Conservation (phyloP, 768 basidiomycete genomes). For the Gyrodon lividus region DNA sequence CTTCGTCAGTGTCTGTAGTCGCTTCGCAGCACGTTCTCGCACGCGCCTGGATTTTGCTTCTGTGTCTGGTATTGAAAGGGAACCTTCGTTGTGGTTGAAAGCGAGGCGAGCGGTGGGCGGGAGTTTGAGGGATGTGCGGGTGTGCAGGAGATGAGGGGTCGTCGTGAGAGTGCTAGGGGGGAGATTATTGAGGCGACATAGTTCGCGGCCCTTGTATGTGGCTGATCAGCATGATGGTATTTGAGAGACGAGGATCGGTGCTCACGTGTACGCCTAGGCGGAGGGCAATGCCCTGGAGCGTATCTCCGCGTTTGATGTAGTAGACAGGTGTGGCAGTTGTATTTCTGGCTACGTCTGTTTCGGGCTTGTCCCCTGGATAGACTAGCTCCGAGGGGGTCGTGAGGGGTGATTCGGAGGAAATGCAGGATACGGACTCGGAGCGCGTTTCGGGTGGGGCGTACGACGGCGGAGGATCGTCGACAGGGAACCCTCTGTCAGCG, state of each 20-base stretch:
- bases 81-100: conserved; percentile 4
- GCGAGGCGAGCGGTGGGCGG: conserved; percentile 41
- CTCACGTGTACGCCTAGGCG: conserved; percentile 58
- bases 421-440: not conserved
- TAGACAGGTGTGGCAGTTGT: conserved; percentile 38
- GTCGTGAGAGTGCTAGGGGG: conserved; percentile 63
- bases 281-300: conserved; percentile 62
- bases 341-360: not conserved
- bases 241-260: not conserved
- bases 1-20: conserved; percentile 63
- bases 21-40: conserved; percentile 57
- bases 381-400: not conserved
- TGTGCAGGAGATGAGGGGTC: conserved; percentile 74
- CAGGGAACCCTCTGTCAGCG: not conserved
- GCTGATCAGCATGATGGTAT: not conserved
- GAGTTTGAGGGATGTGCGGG: conserved; percentile 54
- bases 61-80: conserved; percentile 29
- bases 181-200: conserved; percentile 67
- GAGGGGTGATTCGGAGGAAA: not conserved
- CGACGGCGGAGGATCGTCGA: not conserved
- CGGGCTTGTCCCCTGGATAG: not conserved
- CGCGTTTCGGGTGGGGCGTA: not conserved
- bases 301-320: conserved; percentile 56
- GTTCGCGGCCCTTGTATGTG: conserved; percentile 45
- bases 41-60: conserved; percentile 42